Base-by-base conservation (phyloP, 2,329 filamentous ascomycete species). In the Xylaria polymorpha region DNA sequence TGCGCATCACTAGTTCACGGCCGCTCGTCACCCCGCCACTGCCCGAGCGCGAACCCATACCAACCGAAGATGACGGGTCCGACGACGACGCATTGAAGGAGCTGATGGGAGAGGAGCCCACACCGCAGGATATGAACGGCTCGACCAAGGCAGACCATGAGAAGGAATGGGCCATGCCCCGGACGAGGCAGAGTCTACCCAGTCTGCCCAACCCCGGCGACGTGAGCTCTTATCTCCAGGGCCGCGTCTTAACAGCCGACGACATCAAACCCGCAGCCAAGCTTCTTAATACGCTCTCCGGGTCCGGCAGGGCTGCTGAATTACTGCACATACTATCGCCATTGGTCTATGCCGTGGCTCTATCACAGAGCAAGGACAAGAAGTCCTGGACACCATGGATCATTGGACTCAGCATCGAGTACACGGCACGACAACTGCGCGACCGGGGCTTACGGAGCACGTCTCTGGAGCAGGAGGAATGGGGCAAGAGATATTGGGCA, bases 311-410 rank as follows among this genome's bases (percentile, higher is more conserved):
- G 74, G 83, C 93, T 0, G 94, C 95, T 4, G 96, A 99, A 83
- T 83, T 94, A n/a, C 84, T 99, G 56, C 95, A 97, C 79, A 97
- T 98, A 72, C 81, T 98, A 1, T 89, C 95, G 20, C 96, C 96
- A 0, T 87, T 99, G 0, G 84, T 94, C 37, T 99, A 97, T 81
- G 94, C 94, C 1, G 79, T 94, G 35, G 91, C 94, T 0, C 89
- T 98, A 83, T 90, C 95, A 69, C 88, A 88, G 75, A 88, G 87
- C 74, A 87, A 87, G 69, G 86, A 93, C 79, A 92, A 91, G 80
- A 91, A 90, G 77, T 92, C 91, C 72, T 99, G 96, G 96, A 87
- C 92, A 66, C 96, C 96, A 2, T 99, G 96, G 96, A 79, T 98
- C 57, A 84, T 97, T 18, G 96, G 95, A 0, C 82, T 98, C 61